Base-by-base conservation (phyloP, 306 rosid species). In the Dalbergia oliveri region DNA sequence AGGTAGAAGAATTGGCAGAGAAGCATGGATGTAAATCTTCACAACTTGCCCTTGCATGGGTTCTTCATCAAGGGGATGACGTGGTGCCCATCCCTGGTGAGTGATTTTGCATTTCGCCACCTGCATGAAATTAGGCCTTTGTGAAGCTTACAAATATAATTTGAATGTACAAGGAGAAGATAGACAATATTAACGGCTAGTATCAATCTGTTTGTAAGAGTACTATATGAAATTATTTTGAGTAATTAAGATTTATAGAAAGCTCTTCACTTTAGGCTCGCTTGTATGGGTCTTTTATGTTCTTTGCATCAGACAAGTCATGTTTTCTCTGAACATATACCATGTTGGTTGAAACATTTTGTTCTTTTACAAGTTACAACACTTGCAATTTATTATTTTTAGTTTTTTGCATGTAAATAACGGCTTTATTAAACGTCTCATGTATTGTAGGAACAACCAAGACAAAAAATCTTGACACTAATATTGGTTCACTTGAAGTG, bases 51-150 rank as follows among this genome's bases (percentile, higher is more conserved):
- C 95, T 89, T 67, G 83, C 95, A 0, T 92, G 95, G 95, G 50
- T 90, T 83, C 75, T 87, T 66, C 87, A 80, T 83, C 93, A 92
- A 79, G 89, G 92, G 57, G 86, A 89, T 13, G 81, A 86, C 19
- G 90, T 90, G 57, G 95, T 85, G 19, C 93, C 93, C 41, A 90
- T 92, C 50, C 95, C 97, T 6, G 93, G 95, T 90, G 74, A 44
- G 93, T 79, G 45, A 34, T 81, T 54, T 64, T 50, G 16, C 35
- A 39, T 18, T 57, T 12, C 31, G 8, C 13, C 13, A 18, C 12
- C 26, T 58, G 9, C 34, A 13, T 31, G 43, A 56, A 37, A 41
- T 61, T 62, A 10, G 15, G 13, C 57, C 9, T 47, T 23, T 50
- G 3, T 19, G 59, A 21, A 59, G 41, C 34, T 53, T 43, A 5